Conservation (phyloP, 2,329 filamentous ascomycete genomes). For the Xylaria sp. region DNA sequence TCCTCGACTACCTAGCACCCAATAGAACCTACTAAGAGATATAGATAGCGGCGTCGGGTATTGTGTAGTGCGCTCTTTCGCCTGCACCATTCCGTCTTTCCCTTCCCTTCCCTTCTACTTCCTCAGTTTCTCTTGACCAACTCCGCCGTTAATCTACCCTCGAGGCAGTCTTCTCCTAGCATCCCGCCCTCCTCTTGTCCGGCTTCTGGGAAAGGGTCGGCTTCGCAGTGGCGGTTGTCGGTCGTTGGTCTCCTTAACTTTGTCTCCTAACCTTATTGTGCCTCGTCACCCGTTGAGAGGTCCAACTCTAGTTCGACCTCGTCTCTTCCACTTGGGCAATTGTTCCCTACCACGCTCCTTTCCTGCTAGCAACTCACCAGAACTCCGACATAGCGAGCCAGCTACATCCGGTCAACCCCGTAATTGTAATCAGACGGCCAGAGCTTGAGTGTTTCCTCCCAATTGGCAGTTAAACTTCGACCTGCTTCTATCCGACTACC, state of each 20-base stretch:
- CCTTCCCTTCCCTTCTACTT: constrained; percentile 19
- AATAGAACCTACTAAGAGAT: neutral
- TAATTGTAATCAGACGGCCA: constrained; percentile 39
- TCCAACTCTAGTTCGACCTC: constrained; percentile 1
- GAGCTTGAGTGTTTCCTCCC: constrained; percentile 24
- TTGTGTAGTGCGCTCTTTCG: constrained; percentile 10
- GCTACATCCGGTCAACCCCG: constrained; percentile 18
- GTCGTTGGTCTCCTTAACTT: constrained; percentile 27
- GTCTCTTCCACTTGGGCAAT: constrained; percentile 24
- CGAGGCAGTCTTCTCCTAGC: constrained; percentile 26
- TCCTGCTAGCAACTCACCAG: constrained; percentile 14
- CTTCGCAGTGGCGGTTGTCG: constrained; percentile 28
- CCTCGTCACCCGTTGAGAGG: constrained; percentile 13
- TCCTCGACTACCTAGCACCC: constrained; percentile 6
- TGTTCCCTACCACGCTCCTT: constrained; percentile 40
- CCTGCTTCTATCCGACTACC: constrained; percentile 27
- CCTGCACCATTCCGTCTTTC: constrained; percentile 21
- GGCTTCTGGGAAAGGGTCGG: constrained; percentile 30
- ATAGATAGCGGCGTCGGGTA: neutral
- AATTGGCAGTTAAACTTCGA: constrained; percentile 20
- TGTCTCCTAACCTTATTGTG: constrained; percentile 11
- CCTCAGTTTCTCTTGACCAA: constrained; percentile 29
- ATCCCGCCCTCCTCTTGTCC: constrained; percentile 4
- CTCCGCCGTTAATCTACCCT: constrained; percentile 29
- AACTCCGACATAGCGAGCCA: constrained; percentile 9